Base-by-base conservation (phyloP, 768 basidiomycete genomes). In the Mrakia gelida region DNA sequence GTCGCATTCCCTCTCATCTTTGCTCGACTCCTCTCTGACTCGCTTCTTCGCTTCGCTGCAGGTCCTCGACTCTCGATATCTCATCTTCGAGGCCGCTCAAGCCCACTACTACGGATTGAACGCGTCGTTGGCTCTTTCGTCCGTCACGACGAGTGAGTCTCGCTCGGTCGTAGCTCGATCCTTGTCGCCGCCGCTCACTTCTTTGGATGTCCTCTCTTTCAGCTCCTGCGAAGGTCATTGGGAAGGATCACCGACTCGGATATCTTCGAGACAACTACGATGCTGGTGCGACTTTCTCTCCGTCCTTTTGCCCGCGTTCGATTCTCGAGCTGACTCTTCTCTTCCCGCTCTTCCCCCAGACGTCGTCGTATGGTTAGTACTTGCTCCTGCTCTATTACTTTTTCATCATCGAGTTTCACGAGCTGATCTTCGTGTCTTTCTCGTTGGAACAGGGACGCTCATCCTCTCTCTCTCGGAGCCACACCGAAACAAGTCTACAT, bases 31-130 rank as follows among this genome's bases (percentile, higher is more conserved):
- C 8, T 38, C 38, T 3, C 38, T 38, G 38, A 38, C 38, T 8
- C 38, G 8, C 8, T 38, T 8, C 38, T 38, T 8, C 38, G 4
- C 38, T 38, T 38, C 38, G 38, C 38, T 38, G 38, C 38, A 38
- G 38, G 38, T 38, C 32, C 79, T 85, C 3, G 84, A 93, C 77
- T 91, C 91, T 8, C 89, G 93, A 6, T 90, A 91, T 84, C 87
- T 96, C 15, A 82, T 93, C 30, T 92, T 90, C 80, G 93, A 95
- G 83, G 93, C 93, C 6, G 92, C 93, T 81, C 92, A 92, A 84
- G 91, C 90, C 2, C 54, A 75, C 81, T 89, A 89, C 81, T 92
- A 90, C 81, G 92, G 92, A 38, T 84, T 93, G 23, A 85, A 89
- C n/a, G 83, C 86, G 28, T 87, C 90, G 75, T 86, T 91, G 23